A percentile compares a stretch with the other conserved stretches of the same genome.
Conservation (phyloP, 2,329 filamentous ascomycete genomes). For the Dissoconium aciculare region DNA sequence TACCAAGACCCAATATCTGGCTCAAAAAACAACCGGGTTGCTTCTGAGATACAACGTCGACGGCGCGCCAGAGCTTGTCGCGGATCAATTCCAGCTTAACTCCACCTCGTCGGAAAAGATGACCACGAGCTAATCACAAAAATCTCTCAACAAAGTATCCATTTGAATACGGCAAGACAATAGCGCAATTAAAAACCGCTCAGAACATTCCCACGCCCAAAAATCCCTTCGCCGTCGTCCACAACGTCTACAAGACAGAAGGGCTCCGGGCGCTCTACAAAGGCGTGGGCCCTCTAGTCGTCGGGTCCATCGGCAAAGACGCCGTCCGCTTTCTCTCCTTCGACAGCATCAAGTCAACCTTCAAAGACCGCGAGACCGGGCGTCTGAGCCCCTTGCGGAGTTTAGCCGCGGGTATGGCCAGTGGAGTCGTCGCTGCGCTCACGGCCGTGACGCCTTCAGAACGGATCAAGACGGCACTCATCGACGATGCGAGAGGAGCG, state of each 20-base stretch:
- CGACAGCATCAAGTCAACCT: conserved; percentile 46
- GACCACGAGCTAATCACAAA: no score
- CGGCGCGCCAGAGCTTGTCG: no score
- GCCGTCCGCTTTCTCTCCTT: conserved; percentile 52
- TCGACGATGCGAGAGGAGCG: conserved; percentile 42
- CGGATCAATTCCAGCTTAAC: no score
- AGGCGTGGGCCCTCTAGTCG: conserved; percentile 45
- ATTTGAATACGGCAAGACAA: conserved; percentile 53
- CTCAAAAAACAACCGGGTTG: background rate
- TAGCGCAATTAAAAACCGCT: conserved; percentile 40
- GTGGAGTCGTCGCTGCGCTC: conserved; percentile 46
- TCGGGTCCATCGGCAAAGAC: conserved; percentile 49
- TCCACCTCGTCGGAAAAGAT: no score
- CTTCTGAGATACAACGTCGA: no score
- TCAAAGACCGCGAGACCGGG: conserved; percentile 41
- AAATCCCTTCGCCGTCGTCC: conserved; percentile 46
- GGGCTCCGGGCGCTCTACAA: conserved; percentile 46
- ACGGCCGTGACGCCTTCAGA: conserved; percentile 55
- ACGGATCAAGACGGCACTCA: conserved; percentile 52
- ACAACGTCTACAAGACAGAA: conserved; percentile 40
- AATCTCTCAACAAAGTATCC: conserved; percentile 38
- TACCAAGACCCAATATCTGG: background rate
- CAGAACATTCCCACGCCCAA: conserved; percentile 31
- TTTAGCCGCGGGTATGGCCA: conserved; percentile 49
- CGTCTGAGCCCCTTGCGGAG: conserved; percentile 41